Evolutionary conservation across 2,329 filamentous ascomycete genomes (phyloP).

Genomic region (Cylindrodendrum hubeiense): DNA sequence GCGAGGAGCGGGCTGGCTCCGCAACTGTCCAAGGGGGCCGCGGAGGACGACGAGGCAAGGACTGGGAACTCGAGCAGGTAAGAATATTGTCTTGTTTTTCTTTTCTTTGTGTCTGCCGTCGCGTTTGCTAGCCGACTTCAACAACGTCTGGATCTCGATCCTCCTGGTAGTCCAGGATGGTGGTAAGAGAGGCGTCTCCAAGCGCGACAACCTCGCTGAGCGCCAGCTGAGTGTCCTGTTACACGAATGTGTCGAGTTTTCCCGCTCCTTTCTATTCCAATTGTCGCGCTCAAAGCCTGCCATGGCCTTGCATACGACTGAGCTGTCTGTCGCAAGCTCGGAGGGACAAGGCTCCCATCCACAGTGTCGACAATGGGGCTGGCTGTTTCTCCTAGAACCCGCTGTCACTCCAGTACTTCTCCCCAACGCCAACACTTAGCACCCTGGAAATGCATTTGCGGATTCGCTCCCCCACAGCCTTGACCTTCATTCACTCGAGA

Average conservation of each 20-base stretch:
- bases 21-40: slow-evolving; percentile 71
- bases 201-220: not conserved
- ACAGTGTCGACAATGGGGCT: slow-evolving; percentile 18
- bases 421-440: slow-evolving; percentile 2
- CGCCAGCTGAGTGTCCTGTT: not conserved
- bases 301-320: not conserved
- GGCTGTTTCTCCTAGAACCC: slow-evolving; percentile 13
- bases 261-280: not conserved
- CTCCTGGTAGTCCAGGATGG: slow-evolving; percentile 7
- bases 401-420: slow-evolving; percentile 24
- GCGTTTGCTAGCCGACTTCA: not conserved
- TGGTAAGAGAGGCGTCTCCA: not conserved
- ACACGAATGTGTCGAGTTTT: not conserved
- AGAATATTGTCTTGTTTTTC: slow-evolving; percentile 46
- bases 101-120: slow-evolving; percentile 5
- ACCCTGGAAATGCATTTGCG: not conserved
- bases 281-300: not conserved
- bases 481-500: not conserved
- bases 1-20: slow-evolving; percentile 78
- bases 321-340: not conserved
- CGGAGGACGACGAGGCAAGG: slow-evolving; percentile 80
- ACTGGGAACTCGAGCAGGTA: slow-evolving; percentile 87
- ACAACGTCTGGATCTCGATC: not conserved
- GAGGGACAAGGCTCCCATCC: slow-evolving; percentile 5
- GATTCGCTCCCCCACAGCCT: not conserved